Evolutionary conservation across 2,329 filamentous ascomycete genomes (phyloP), one percentile per base, ranked within the genome.

Genomic region (Westerdykella aurantiaca): DNA sequence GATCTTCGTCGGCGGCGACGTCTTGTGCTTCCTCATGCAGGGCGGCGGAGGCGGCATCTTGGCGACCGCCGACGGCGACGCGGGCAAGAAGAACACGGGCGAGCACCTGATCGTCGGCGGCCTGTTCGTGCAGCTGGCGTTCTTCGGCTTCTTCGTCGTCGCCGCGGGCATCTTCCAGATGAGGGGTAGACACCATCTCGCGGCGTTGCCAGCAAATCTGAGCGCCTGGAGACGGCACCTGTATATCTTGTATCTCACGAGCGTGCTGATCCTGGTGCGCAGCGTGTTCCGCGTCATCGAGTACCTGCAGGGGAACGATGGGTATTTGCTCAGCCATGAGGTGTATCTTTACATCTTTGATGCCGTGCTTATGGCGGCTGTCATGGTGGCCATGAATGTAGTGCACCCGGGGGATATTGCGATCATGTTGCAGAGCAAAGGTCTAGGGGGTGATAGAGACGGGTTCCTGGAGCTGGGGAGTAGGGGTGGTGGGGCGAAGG

Each of bases 281-380:
- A 70, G 61, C 11, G 47, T 77, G 1, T 75, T 76, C 43, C 68
- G 76, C 31, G 60, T 77, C 14, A 52, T 70, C 12, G 75, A 78
- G 57, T 79, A 73, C 46, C 48, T 63, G 0, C 55, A 68, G 49
- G 74, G 74, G 2, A 59, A 67, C 21, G 52, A 63, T 29, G 74
- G 75, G 1, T 68, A 63, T 33, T 50, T 78, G 16, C 54, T 75
- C 22, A 45, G 44, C 3, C 58, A 67, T 21, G 73, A 76, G 60
- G 56, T 61, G 13, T 72, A 60, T 34, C 41, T 72, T 4, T 74
- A 74, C 49, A 51, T 71, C 22, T 72, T 75, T 42, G 72, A 76
- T 61, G 68, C 69, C 16, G 25, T 53, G 1, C 52, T 71, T n/a
- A 73, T 73, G 70, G 50, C 66, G 12, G 18, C 52, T 5, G 67